These are phyloP conservation scores for Trifolium fragiferum DNA, from an alignment of 306 rosid genomes.

Conservation along the genomic window DNA sequence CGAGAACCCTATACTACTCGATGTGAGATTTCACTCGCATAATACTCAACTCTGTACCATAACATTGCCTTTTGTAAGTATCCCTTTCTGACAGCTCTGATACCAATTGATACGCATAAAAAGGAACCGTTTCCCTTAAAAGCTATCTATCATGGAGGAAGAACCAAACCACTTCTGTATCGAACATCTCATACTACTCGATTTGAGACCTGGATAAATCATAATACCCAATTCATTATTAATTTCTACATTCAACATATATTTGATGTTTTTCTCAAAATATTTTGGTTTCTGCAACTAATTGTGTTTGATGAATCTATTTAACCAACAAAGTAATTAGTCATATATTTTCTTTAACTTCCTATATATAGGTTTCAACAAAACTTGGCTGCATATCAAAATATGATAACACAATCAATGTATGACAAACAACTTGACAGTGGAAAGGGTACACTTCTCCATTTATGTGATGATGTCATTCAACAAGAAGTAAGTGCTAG, in stretches of 20 bases:
- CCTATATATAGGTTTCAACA: constrained; percentile 70
- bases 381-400: constrained; percentile 77
- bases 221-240: background rate
- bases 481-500: constrained; percentile 84
- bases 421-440: constrained; percentile 93
- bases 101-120: background rate
- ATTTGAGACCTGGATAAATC: background rate
- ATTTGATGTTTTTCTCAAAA: background rate
- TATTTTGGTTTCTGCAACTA: no score
- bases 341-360: background rate
- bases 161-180: background rate
- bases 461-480: constrained; percentile 93
- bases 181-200: background rate
- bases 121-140: no score
- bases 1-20: no score
- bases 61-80: background rate
- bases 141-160: background rate
- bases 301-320: background rate
- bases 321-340: constrained; percentile 2
- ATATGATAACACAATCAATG: constrained; percentile 90
- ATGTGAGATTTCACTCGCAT: no score
- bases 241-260: background rate
- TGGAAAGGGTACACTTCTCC: constrained; percentile 92
- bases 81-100: no score
- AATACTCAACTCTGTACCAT: no score